phyloP scores from a whole-genome alignment of 495 filamentous ascomycete species.

The Antarctomyces pellizariae region DNA sequence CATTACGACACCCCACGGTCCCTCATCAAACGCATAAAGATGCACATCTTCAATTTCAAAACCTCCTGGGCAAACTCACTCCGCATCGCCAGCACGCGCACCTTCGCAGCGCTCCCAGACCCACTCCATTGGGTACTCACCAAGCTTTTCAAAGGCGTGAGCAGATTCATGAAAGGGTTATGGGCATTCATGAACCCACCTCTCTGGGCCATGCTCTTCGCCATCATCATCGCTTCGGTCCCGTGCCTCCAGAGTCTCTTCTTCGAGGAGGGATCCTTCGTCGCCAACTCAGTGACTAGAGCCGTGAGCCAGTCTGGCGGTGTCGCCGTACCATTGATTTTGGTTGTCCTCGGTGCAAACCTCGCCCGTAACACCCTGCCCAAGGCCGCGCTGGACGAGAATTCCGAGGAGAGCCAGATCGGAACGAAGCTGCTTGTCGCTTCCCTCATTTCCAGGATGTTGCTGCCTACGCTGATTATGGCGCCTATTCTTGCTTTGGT shows the following conservation, averaged over 20 bases:
- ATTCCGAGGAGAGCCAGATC: slow-evolving; percentile 37
- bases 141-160: slow-evolving; percentile 16
- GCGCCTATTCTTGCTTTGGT: slow-evolving; percentile 74
- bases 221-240: slow-evolving; percentile 78
- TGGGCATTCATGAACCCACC: slow-evolving; percentile 98
- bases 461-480: slow-evolving; percentile 81
- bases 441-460: slow-evolving; percentile 68
- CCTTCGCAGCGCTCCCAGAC: slow-evolving; percentile 23
- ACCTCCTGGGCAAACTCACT: slow-evolving; percentile 9
- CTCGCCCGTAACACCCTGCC: slow-evolving; percentile 54
- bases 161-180: slow-evolving; percentile 36
- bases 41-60: too few relatives aligned
- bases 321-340: slow-evolving; percentile 83
- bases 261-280: slow-evolving; percentile 72
- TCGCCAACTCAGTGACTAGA: slow-evolving; percentile 78
- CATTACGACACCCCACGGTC: too few relatives aligned
- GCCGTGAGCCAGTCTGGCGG: slow-evolving; percentile 67
- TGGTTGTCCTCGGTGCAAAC: slow-evolving; percentile 92
- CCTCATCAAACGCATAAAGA: too few relatives aligned
- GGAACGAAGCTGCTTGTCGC: slow-evolving; percentile 65
- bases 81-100: slow-evolving; percentile 4
- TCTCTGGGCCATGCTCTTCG: slow-evolving; percentile 83
- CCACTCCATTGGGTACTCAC: slow-evolving; percentile 30
- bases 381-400: slow-evolving; percentile 27
- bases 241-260: slow-evolving; percentile 64